These are phyloP conservation scores for Solanum hybrid DNA, from an alignment of 305 asterid species.

Conservation along the genomic window DNA sequence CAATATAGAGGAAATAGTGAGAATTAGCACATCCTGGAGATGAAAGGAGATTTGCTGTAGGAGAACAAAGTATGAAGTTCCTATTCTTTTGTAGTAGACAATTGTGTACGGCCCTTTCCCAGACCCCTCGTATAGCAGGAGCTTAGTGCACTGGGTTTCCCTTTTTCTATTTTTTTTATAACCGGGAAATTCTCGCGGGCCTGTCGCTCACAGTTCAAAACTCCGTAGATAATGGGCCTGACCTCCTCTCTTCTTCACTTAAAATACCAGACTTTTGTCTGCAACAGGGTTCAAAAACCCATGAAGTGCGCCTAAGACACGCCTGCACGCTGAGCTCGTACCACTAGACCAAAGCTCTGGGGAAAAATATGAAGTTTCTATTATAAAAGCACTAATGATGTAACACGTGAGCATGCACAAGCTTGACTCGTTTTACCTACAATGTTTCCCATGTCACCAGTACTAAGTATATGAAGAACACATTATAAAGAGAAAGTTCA, in stretches of 20 bases:
- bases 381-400: neutral
- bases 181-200: neutral
- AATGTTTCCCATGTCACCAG: neutral
- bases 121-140: neutral
- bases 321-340: neutral
- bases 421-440: neutral
- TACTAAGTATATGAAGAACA: neutral
- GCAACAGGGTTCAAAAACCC: neutral
- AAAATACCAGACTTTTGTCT: neutral
- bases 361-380: neutral
- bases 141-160: neutral
- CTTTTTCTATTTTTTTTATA: neutral
- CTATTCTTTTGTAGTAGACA: neutral
- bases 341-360: neutral
- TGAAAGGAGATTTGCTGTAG: neutral
- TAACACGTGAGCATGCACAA: neutral
- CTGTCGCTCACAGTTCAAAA: neutral
- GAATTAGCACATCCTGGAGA: neutral
- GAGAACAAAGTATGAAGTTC: neutral
- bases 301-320: neutral
- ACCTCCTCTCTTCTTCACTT: neutral
- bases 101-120: neutral
- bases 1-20: neutral
- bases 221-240: neutral
- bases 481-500: neutral